phyloP scores from a whole-genome alignment of 2,329 filamentous ascomycete genomes.

The Pseudohalonectria lignicola region DNA sequence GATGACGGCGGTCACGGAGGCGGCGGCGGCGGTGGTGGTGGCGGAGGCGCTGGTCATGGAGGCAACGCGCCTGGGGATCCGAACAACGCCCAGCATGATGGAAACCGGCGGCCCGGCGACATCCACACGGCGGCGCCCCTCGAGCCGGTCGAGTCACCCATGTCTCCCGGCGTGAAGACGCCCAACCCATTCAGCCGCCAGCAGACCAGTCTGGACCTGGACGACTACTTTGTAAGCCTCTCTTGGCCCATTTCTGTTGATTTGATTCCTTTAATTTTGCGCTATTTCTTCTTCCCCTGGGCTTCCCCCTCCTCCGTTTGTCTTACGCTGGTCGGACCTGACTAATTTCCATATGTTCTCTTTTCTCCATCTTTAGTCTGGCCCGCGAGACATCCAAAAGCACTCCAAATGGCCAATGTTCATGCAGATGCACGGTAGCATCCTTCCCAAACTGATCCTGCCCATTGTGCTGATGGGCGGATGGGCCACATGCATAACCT shows the following conservation, averaged over 20 bases:
- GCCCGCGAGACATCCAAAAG: conserved; percentile 58
- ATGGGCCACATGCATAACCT: conserved; percentile 59
- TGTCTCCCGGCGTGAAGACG: conserved; percentile 13
- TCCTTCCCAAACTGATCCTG: conserved; percentile 61
- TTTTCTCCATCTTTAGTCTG: conserved; percentile 19
- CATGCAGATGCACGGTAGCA: conserved; percentile 65
- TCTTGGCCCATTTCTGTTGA: neutral
- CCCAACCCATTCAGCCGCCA: conserved; percentile 18
- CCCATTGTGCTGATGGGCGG: conserved; percentile 50
- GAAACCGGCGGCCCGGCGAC: conserved; percentile 5
- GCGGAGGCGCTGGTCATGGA: neutral
- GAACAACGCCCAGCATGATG: conserved; percentile 1
- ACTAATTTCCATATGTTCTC: neutral
- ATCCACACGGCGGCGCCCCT: neutral
- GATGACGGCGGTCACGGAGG: no score
- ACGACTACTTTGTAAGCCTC: conserved; percentile 31
- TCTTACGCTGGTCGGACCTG: no score
- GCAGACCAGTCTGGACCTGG: conserved; percentile 24
- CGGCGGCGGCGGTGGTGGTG: no score
- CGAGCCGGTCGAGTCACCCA: conserved; percentile 11
- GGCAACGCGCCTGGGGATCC: conserved; percentile 1
- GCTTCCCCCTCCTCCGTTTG: no score
- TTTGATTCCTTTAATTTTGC: neutral
- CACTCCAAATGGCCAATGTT: conserved; percentile 75
- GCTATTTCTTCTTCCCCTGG: no score